These are phyloP conservation scores for Colletotrichum sp. DNA, from an alignment of 2,329 filamentous ascomycete species.

Conservation along the genomic window DNA sequence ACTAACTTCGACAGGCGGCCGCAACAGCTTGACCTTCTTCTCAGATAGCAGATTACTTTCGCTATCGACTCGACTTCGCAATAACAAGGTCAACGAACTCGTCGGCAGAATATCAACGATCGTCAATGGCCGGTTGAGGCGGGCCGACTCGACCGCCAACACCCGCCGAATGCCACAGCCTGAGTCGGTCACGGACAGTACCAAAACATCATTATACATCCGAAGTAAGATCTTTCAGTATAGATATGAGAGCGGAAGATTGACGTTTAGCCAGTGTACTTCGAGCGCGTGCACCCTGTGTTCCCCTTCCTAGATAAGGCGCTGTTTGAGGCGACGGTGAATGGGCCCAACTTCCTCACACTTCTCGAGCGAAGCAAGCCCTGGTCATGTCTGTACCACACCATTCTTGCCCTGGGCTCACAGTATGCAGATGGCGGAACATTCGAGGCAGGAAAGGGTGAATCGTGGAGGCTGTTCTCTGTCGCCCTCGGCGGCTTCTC, in stretches of 20 bases:
- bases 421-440: constrained; percentile 37
- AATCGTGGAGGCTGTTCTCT: constrained; percentile 43
- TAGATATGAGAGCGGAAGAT: neutral
- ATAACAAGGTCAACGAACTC: constrained; percentile 33
- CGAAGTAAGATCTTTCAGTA: neutral
- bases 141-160: neutral
- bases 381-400: constrained; percentile 43
- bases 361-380: constrained; percentile 31
- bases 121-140: constrained; percentile 23
- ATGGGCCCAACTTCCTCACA: constrained; percentile 28
- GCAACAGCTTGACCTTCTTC: constrained; percentile 32
- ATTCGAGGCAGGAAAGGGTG: constrained; percentile 43
- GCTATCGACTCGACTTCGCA: constrained; percentile 29
- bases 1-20: constrained; percentile 23
- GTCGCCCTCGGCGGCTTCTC: constrained; percentile 38
- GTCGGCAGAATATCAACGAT: constrained; percentile 30
- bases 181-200: neutral
- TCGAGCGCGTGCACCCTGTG: constrained; percentile 40
- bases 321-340: constrained; percentile 37
- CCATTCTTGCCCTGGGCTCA: constrained; percentile 41
- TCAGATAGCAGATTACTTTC: constrained; percentile 34
- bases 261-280: constrained; percentile 34
- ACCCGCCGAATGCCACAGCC: neutral
- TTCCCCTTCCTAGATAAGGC: constrained; percentile 44
- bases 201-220: constrained; percentile 12